Percentiles rank a stretch among this genome's conserved stretches.
phyloP scores from a whole-genome alignment of 257 asterid genomes.

The Ilex asprella region DNA sequence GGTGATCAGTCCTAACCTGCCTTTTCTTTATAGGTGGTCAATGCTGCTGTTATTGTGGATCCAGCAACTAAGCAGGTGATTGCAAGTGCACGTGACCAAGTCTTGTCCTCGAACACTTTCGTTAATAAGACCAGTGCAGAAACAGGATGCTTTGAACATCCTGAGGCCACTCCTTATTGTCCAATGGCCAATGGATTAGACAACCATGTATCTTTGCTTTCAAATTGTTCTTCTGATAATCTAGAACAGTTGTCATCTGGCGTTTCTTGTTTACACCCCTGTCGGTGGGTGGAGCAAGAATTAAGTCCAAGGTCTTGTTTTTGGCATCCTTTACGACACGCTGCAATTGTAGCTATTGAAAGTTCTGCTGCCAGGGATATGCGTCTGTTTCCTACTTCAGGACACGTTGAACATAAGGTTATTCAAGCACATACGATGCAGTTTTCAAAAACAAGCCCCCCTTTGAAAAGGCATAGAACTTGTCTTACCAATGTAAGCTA shows the following conservation, averaged over 20 bases:
- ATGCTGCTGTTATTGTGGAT: conserved; percentile 91
- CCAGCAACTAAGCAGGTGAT: conserved; percentile 64
- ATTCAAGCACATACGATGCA: conserved; percentile 27
- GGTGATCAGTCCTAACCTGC: conserved; percentile 3
- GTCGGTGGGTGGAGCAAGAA: conserved; percentile 54
- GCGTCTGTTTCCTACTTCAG: conserved; percentile 42
- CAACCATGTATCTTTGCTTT: conserved; percentile 14
- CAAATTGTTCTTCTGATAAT: conserved; percentile 14
- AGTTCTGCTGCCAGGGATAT: conserved; percentile 73
- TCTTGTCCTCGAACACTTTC: conserved; percentile 19
- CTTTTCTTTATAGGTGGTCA: conserved; percentile 46
- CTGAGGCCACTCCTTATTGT: conserved; percentile 12
- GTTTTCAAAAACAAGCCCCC: conserved; percentile 30
- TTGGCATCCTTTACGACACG: conserved; percentile 84
- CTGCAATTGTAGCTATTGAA: conserved; percentile 80
- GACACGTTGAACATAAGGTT: conserved; percentile 18
- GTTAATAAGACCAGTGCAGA: conserved; percentile 17
- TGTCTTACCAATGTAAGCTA: conserved; percentile 14
- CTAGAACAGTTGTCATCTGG: conserved; percentile 14
- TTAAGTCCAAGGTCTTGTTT: conserved; percentile 16
- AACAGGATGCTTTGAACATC: conserved; percentile 17
- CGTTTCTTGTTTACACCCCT: conserved; percentile 76
- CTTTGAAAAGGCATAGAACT: conserved; percentile 57
- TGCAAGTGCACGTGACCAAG: conserved; percentile 72
- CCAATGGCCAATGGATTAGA: conserved; percentile 17